Conservation (phyloP, 1,284 basidiomycete species). For the Naganishia albida region DNA sequence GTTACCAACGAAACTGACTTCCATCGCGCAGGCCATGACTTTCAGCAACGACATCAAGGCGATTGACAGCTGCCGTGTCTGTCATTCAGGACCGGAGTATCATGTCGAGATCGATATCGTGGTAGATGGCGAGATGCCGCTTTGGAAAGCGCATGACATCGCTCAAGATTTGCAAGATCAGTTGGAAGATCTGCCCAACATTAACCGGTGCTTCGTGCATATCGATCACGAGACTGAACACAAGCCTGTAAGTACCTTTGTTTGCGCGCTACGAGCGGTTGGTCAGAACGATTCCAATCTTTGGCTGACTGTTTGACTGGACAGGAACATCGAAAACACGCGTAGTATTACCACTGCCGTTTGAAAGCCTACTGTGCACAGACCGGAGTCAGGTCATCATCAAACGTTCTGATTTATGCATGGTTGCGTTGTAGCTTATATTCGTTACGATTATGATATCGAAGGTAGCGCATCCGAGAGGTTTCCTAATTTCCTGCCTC, state of each 20-base stretch:
- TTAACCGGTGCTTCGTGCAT: conserved; percentile 89
- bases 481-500: too few relatives aligned
- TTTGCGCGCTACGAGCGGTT: neutral
- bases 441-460: too few relatives aligned
- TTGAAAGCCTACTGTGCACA: too few relatives aligned
- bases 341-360: neutral
- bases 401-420: too few relatives aligned
- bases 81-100: conserved; percentile 74
- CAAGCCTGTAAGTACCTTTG: conserved; percentile 47
- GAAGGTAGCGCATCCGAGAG: too few relatives aligned
- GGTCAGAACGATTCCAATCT: neutral
- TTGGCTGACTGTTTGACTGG: neutral
- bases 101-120: conserved; percentile 95
- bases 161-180: conserved; percentile 61
- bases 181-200: conserved; percentile 85
- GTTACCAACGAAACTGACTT: too few relatives aligned
- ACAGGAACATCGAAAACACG: conserved; percentile 29
- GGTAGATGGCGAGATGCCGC: conserved; percentile 81
- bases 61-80: conserved; percentile 84
- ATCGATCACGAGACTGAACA: conserved; percentile 91
- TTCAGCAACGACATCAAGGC: conserved; percentile 82
- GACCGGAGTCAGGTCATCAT: too few relatives aligned
- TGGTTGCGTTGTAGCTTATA: too few relatives aligned
- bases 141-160: conserved; percentile 90
- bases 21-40: conserved; percentile 66